These are phyloP conservation scores for Phytophthora litchii DNA, from an alignment of 352 stramenopile genomes.

Conservation along the genomic window DNA sequence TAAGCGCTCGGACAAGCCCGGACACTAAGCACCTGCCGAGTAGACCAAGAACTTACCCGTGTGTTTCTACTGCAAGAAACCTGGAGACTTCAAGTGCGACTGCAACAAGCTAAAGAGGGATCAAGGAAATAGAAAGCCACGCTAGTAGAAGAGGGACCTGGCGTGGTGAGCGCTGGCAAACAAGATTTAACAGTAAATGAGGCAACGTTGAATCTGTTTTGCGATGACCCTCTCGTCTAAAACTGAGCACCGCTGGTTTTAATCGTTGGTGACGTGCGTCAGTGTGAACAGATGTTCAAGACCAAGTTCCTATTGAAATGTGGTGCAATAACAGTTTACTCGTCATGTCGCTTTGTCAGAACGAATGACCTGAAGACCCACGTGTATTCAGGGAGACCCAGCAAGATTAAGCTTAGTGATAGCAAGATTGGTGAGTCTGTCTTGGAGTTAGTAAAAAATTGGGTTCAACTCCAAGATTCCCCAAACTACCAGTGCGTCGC, in stretches of 20 bases:
- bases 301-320: constrained; percentile 16
- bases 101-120: constrained; percentile 15
- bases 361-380: constrained; percentile 6
- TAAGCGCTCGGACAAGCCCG: constrained; percentile 13
- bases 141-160: constrained; percentile 14
- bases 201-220: constrained; percentile 23
- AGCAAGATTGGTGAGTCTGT: constrained; percentile 19
- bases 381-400: background rate
- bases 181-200: constrained; percentile 23
- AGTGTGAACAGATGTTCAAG: constrained; percentile 6
- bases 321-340: constrained; percentile 15
- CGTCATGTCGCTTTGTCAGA: constrained; percentile 8
- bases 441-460: constrained; percentile 14
- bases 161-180: constrained; percentile 1
- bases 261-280: constrained; percentile 11
- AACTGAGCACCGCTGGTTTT: constrained; percentile 11
- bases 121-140: constrained; percentile 17
- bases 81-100: constrained; percentile 7
- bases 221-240: constrained; percentile 27
- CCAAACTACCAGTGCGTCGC: constrained; percentile 8
- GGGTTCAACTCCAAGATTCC: background rate
- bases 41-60: constrained; percentile 12
- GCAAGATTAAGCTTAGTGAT: constrained; percentile 13
- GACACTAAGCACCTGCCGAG: constrained; percentile 1
- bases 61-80: constrained; percentile 17